A percentile compares a stretch with the other conserved stretches of the same genome.
Evolutionary conservation across 495 filamentous ascomycete species (phyloP).

Genomic region (Talaromyces proteolyticus): DNA sequence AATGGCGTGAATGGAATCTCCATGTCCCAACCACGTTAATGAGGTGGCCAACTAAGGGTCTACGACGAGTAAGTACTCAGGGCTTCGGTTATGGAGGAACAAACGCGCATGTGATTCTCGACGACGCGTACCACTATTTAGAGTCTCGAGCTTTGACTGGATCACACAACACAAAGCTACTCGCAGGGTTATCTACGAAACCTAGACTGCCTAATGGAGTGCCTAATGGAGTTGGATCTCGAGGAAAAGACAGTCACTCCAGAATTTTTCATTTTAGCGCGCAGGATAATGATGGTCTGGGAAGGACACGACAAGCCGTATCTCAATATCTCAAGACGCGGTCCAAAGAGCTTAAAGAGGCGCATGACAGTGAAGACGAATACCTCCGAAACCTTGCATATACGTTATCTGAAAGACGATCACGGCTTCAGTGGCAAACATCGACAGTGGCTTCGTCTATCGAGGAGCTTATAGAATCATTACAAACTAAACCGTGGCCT

Average conservation of each 20-base stretch:
- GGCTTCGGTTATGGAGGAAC: slow-evolving; percentile 25
- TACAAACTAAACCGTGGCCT: not conserved
- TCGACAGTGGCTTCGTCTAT: slow-evolving; percentile 12
- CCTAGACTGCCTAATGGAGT: too few relatives aligned
- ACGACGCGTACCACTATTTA: slow-evolving; percentile 22
- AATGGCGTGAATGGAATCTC: slow-evolving; percentile 12
- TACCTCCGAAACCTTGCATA: slow-evolving; percentile 24
- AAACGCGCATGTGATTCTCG: slow-evolving; percentile 20
- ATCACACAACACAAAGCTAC: slow-evolving; percentile 12
- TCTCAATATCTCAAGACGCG: not conserved
- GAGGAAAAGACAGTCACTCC: not conserved
- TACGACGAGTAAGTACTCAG: slow-evolving; percentile 20
- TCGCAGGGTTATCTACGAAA: too few relatives aligned
- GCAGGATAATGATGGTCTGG: slow-evolving; percentile 12
- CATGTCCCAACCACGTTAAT: slow-evolving; percentile 4
- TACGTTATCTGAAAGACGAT: slow-evolving; percentile 22
- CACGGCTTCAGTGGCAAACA: slow-evolving; percentile 19
- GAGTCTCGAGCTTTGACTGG: slow-evolving; percentile 6
- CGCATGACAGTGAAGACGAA: not conserved
- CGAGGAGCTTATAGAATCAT: slow-evolving; percentile 5
- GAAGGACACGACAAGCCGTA: slow-evolving; percentile 1
- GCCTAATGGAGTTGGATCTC: too few relatives aligned
- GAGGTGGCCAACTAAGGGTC: slow-evolving; percentile 17
- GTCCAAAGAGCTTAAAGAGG: not conserved
- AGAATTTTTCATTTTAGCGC: slow-evolving; percentile 11